Evolutionary conservation across 805 yeast genomes (phyloP).

Genomic region (Zygosaccharomyces pseudorouxii): DNA sequence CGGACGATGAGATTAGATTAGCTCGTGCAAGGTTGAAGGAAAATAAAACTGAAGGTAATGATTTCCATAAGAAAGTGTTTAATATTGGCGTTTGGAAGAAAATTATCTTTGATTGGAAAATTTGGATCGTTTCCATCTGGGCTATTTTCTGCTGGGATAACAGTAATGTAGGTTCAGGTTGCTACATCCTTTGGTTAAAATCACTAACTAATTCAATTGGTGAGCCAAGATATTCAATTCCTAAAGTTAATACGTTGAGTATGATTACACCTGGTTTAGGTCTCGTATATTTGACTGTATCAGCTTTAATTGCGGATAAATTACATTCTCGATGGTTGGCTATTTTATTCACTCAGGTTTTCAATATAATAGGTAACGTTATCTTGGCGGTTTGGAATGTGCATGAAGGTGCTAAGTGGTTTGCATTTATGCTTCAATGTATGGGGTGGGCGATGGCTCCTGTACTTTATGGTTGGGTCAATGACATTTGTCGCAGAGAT

Average conservation of each 20-base stretch:
- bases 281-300: slow-evolving; percentile 34
- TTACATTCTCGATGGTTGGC: slow-evolving; percentile 53
- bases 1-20: slow-evolving; percentile 53
- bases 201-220: slow-evolving; percentile 31
- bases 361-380: slow-evolving; percentile 49
- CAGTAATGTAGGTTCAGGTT: slow-evolving; percentile 48
- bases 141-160: slow-evolving; percentile 56
- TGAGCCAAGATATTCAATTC: slow-evolving; percentile 35
- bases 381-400: slow-evolving; percentile 54
- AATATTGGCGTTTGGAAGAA: slow-evolving; percentile 47
- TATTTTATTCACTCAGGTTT: slow-evolving; percentile 46
- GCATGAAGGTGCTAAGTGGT: slow-evolving; percentile 53
- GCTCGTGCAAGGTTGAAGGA: slow-evolving; percentile 43
- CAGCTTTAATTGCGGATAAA: slow-evolving; percentile 43
- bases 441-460: slow-evolving; percentile 61
- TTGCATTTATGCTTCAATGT: slow-evolving; percentile 53
- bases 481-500: slow-evolving; percentile 52
- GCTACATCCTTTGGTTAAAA: slow-evolving; percentile 56
- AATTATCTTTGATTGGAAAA: slow-evolving; percentile 52
- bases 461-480: slow-evolving; percentile 53
- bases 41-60: slow-evolving; percentile 33
- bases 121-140: slow-evolving; percentile 50
- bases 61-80: slow-evolving; percentile 35
- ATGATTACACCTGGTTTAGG: slow-evolving; percentile 56
- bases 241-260: slow-evolving; percentile 44